These are phyloP conservation scores for Aspergillus phoenicis DNA, from an alignment of 2,329 filamentous ascomycete species.

Conservation along the genomic window DNA sequence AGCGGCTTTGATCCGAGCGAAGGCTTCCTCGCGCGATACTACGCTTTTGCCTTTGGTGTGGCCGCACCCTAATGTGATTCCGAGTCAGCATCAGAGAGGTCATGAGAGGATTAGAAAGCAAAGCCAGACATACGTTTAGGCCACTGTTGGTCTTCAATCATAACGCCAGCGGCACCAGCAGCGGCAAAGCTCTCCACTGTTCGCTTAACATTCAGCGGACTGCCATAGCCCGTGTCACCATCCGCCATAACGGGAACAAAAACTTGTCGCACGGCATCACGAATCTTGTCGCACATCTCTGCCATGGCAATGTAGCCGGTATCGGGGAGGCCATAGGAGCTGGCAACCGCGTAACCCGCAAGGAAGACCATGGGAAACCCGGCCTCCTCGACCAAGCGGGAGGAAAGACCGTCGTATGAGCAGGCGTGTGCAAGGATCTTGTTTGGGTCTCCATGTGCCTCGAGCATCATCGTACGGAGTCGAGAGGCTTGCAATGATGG, in stretches of 20 bases:
- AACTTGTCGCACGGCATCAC: conserved; percentile 43
- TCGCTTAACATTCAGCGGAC: conserved; percentile 51
- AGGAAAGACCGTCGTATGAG: conserved; percentile 49
- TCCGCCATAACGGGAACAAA: conserved; percentile 49
- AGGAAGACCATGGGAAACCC: conserved; percentile 52
- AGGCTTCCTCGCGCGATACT: conserved; percentile 50
- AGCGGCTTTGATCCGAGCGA: conserved; percentile 51
- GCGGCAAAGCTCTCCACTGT: conserved; percentile 50
- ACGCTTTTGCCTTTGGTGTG: conserved; percentile 53
- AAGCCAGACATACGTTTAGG: conserved; percentile 44
- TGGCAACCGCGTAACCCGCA: conserved; percentile 47
- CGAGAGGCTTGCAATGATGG: conserved; percentile 45
- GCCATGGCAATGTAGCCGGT: conserved; percentile 54
- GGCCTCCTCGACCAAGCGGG: conserved; percentile 49
- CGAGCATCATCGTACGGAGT: conserved; percentile 30
- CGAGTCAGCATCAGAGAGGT: too few relatives aligned
- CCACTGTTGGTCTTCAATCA: conserved; percentile 55
- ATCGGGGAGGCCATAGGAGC: conserved; percentile 48
- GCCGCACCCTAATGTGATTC: conserved; percentile 37
- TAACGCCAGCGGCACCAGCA: conserved; percentile 43
- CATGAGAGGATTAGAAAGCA: too few relatives aligned
- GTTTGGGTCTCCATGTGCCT: conserved; percentile 43
- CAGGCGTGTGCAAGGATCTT: conserved; percentile 51
- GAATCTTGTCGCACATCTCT: conserved; percentile 51
- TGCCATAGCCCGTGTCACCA: conserved; percentile 53